Percentiles rank a stretch among this genome's conserved stretches.
Conservation (phyloP, 495 filamentous ascomycete species). For the Opeltia flavorubescens region DNA sequence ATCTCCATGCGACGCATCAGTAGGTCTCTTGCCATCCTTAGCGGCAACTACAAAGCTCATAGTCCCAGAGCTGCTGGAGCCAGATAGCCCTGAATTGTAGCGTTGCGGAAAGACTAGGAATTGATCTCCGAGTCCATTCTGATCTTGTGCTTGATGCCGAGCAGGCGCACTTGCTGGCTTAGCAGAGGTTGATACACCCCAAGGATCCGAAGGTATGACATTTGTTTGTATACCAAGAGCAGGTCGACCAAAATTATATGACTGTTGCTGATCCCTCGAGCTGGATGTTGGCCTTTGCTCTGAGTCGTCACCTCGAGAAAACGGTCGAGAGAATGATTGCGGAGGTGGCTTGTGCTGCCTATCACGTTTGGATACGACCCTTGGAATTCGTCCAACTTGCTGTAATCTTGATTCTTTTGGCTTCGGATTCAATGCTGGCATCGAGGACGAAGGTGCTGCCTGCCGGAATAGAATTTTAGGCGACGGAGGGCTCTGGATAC, state of each 20-base stretch:
- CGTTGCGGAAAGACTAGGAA: constrained; percentile 63
- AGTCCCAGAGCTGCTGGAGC: constrained; percentile 55
- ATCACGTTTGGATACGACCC: constrained; percentile 59
- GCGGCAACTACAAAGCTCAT: constrained; percentile 26
- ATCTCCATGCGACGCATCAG: constrained; percentile 53
- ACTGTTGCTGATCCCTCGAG: constrained; percentile 1
- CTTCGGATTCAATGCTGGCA: constrained; percentile 15
- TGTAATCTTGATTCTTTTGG: constrained; percentile 36
- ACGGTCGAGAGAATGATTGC: constrained; percentile 78
- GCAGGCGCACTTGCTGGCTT: constrained; percentile 27
- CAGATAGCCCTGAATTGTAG: constrained; percentile 54
- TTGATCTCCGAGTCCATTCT: constrained; percentile 25
- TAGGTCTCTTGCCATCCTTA: constrained; percentile 47
- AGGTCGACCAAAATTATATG: constrained; percentile 17
- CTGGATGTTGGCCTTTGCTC: constrained; percentile 14
- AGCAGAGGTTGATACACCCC: constrained; percentile 20
- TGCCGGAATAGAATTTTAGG: constrained; percentile 27
- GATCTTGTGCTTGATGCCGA: constrained; percentile 14
- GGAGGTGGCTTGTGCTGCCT: constrained; percentile 54
- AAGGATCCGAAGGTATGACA: constrained; percentile 12
- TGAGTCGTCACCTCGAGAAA: constrained; percentile 32
- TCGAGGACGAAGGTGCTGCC: constrained; percentile 9
- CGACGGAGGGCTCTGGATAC: constrained; percentile 22
- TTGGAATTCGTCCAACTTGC: constrained; percentile 82
- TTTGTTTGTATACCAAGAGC: constrained; percentile 14